A percentile compares a stretch with the other conserved stretches of the same genome.
Evolutionary conservation across 2,329 filamentous ascomycete genomes (phyloP).

Genomic region (Ciborinia camelliae): DNA sequence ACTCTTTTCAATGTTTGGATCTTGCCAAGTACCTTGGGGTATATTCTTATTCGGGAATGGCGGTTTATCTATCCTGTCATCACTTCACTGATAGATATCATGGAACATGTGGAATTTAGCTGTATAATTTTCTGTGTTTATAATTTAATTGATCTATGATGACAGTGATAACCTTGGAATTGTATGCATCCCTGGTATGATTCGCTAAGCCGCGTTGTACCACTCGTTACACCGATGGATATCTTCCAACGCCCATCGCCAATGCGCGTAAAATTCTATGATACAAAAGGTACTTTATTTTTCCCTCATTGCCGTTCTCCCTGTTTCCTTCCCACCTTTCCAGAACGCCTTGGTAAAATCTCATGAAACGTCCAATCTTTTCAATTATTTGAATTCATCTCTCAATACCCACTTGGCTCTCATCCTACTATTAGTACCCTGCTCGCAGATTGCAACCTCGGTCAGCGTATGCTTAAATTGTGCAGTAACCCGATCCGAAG

Average conservation of each 20-base stretch:
- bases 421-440: constrained; percentile 37
- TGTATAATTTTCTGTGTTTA: background rate
- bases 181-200: background rate
- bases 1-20: too few relatives aligned
- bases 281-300: background rate
- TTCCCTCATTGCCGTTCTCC: background rate
- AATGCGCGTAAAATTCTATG: background rate
- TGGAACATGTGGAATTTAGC: too few relatives aligned
- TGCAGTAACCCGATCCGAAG: constrained; percentile 61
- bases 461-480: constrained; percentile 82
- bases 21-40: too few relatives aligned
- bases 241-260: background rate
- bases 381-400: constrained; percentile 35
- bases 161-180: too few relatives aligned
- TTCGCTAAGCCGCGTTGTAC: background rate
- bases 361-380: background rate
- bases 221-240: background rate
- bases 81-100: too few relatives aligned
- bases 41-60: too few relatives aligned
- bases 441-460: constrained; percentile 66
- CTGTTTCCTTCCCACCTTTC: background rate
- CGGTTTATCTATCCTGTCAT: too few relatives aligned
- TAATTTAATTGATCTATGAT: background rate
- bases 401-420: constrained; percentile 37
- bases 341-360: background rate